Conservation (phyloP, 2,329 filamentous ascomycete genomes). For the Juglanconis oblonga region DNA sequence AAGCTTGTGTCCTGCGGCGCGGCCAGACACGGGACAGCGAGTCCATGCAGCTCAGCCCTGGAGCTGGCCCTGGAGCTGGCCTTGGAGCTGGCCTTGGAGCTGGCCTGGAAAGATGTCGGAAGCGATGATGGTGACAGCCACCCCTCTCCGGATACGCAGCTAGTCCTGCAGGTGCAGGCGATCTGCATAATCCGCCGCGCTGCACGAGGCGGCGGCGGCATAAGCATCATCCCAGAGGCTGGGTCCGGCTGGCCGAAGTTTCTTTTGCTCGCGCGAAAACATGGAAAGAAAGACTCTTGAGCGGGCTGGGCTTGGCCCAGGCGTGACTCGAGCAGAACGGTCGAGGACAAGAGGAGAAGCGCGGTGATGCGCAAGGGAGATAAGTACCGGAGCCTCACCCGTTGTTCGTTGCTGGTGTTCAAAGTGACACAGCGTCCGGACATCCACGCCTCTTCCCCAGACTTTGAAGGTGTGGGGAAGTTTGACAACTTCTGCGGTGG, state of each 20-base stretch:
- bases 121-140: background rate
- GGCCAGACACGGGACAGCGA: conserved; percentile 8
- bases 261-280: too few species aligned
- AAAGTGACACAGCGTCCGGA: background rate
- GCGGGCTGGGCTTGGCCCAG: too few species aligned
- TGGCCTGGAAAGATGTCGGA: background rate
- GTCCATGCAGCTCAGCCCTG: conserved; percentile 14
- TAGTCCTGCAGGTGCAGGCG: background rate
- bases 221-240: background rate
- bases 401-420: background rate
- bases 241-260: background rate
- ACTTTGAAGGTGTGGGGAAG: conserved; percentile 11
- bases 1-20: background rate
- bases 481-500: conserved; percentile 8
- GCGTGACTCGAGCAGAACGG: too few species aligned
- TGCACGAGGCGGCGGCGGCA: background rate
- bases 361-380: background rate
- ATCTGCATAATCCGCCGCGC: background rate
- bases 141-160: background rate
- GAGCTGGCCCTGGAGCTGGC: background rate
- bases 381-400: background rate
- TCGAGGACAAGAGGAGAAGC: too few species aligned
- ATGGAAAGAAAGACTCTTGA: too few species aligned
- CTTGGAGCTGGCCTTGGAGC: background rate
- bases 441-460: background rate